A percentile compares a stretch with the other conserved stretches of the same genome.
Conservation (phyloP, 2,329 filamentous ascomycete genomes). For the Aureobasidium melanogenum region DNA sequence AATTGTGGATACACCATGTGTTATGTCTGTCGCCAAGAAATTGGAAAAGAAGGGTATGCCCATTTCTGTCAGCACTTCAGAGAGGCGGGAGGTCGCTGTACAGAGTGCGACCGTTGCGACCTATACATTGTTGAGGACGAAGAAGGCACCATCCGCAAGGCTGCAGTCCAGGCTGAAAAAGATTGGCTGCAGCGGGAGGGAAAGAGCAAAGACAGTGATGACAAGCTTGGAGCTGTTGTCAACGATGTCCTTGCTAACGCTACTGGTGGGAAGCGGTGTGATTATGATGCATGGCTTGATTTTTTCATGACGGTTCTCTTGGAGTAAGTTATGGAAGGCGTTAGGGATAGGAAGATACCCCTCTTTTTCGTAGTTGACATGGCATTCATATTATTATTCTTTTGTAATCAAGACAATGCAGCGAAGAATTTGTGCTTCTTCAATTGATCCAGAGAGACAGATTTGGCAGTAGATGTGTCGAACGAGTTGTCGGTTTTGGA, state of each 20-base stretch:
- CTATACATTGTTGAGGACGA: slow-evolving; percentile 42
- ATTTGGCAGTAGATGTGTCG: background rate
- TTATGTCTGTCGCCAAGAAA: slow-evolving; percentile 72
- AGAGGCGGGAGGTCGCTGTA: slow-evolving; percentile 66
- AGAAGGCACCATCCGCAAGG: slow-evolving; percentile 32
- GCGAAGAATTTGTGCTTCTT: slow-evolving; percentile 9
- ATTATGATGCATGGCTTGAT: slow-evolving; percentile 19
- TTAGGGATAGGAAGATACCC: slow-evolving; percentile 1
- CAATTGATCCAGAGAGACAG: slow-evolving; percentile 1
- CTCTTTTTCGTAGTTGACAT: background rate
- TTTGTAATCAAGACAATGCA: background rate
- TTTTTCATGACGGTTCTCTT: slow-evolving; percentile 17
- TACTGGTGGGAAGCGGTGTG: slow-evolving; percentile 8
- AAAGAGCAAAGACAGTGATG: slow-evolving; percentile 13
- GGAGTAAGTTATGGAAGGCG: slow-evolving; percentile 11
- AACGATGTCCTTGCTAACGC: slow-evolving; percentile 19
- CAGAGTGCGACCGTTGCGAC: slow-evolving; percentile 59
- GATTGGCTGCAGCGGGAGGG: slow-evolving; percentile 37
- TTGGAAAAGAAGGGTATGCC: slow-evolving; percentile 65
- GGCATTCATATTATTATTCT: background rate
- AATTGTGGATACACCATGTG: slow-evolving; percentile 97
- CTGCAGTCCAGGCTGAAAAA: slow-evolving; percentile 34
- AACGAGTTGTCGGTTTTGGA: slow-evolving; percentile 8
- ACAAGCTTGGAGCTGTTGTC: slow-evolving; percentile 14
- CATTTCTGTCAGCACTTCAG: slow-evolving; percentile 97